Evolutionary conservation across 495 filamentous ascomycete genomes (phyloP), one percentile per base, ranked within the genome.

Genomic region (Penicillium roqueforti): DNA sequence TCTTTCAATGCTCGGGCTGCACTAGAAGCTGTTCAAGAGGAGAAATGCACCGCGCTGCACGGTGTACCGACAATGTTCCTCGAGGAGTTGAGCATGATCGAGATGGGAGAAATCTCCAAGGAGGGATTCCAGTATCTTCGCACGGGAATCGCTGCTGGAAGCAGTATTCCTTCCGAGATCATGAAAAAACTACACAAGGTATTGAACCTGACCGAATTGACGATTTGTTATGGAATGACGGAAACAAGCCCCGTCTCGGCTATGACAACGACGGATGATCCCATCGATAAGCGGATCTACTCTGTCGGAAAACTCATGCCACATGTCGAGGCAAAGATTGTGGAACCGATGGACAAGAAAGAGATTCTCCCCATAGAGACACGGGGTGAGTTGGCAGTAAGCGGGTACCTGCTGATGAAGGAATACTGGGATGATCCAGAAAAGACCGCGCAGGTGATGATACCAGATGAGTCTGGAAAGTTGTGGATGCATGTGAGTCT

Each of bases 221-320:
- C 92, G 1, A 97, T 96, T 60, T 96, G 93, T 75, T 98, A 98
- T 68, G 93, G 91, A 34, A 98, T 98, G 93, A 98, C 93, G 13
- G 93, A 98, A 70, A 98, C 93, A 0, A 86, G 82, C 43, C 93
- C 93, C n/a, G 91, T 96, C 1, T 87, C 83, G 37, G 83, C 82
- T 41, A 97, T 97, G 92, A 98, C 92, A 1, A 80, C 87, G 0
- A 92, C 87, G 0, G 71, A 83, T 36, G 93, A 97, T 63, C 86
- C 91, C 1, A 73, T 92, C 5, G 80, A 80, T n/a, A 89, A 90
- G 63, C 76, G 93, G 8, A 84, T 92, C 29, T 76, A 83, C 37
- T 87, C 79, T 13, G 89, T 97, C 0, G 93, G 93, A 1, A 70
- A 78, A 28, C 75, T 86, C 0, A 81, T 97, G 70, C 91, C 92